These are phyloP conservation scores for Pilaira anomala DNA, from an alignment of 192 early-diverging fungal genomes.

Conservation along the genomic window DNA sequence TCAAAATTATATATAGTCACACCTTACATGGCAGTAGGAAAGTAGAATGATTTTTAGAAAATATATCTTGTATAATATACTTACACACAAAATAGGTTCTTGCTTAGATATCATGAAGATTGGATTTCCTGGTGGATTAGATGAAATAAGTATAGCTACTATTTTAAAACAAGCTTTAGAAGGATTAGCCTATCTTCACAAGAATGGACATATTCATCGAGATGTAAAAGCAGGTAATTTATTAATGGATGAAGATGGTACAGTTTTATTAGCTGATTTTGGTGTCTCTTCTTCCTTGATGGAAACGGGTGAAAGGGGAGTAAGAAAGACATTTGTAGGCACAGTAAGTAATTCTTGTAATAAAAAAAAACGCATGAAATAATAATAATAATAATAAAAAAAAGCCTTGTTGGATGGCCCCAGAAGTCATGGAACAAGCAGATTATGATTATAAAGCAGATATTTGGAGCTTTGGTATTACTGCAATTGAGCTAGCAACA, in stretches of 20 bases:
- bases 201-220: constrained; percentile 65
- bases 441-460: constrained; percentile 89
- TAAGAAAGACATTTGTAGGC: constrained; percentile 69
- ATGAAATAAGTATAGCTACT: constrained; percentile 74
- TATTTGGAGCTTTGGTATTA: constrained; percentile 92
- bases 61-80: background rate
- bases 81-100: constrained; percentile 50
- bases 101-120: constrained; percentile 88
- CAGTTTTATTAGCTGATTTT: constrained; percentile 64
- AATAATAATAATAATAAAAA: background rate
- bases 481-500: constrained; percentile 79
- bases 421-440: constrained; percentile 87
- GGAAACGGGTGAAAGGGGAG: constrained; percentile 54
- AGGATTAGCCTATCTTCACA: constrained; percentile 64
- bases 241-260: constrained; percentile 63
- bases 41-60: constrained; percentile 7
- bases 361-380: background rate
- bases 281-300: constrained; percentile 65
- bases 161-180: constrained; percentile 76
- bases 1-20: constrained; percentile 81
- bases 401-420: constrained; percentile 64
- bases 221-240: constrained; percentile 74
- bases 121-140: constrained; percentile 74
- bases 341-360: constrained; percentile 42
- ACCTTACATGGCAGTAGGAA: constrained; percentile 68